phyloP scores from a whole-genome alignment of 2,329 filamentous ascomycete genomes.

The Trichothecium sympodiale region DNA sequence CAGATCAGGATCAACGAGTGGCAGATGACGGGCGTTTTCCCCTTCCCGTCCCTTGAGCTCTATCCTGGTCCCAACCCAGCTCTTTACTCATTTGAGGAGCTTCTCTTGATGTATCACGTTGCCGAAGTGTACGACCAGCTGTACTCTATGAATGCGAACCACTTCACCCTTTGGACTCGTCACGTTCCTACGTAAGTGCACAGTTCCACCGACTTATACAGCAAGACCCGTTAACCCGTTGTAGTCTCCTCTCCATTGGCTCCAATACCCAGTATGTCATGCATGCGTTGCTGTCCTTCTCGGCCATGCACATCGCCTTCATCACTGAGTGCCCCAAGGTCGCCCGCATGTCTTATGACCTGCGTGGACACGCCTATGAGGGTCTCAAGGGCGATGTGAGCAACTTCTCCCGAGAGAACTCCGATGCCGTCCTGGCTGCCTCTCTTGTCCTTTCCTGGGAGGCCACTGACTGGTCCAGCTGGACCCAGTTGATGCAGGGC shows the following conservation, averaged over 20 bases:
- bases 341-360: conserved; percentile 79
- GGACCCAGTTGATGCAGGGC: conserved; percentile 86
- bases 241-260: conserved; percentile 56
- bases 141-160: conserved; percentile 62
- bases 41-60: conserved; percentile 54
- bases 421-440: conserved; percentile 82
- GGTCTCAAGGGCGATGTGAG: conserved; percentile 82
- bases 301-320: conserved; percentile 89
- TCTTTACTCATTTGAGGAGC: conserved; percentile 62
- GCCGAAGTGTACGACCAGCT: conserved; percentile 78
- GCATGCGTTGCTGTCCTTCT: conserved; percentile 84
- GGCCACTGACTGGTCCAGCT: conserved; percentile 88
- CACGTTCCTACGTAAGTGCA: conserved; percentile 87
- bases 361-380: conserved; percentile 75
- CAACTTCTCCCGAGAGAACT: conserved; percentile 73
- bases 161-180: conserved; percentile 84
- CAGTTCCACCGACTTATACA: background rate
- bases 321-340: conserved; percentile 77
- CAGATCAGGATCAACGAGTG: conserved; percentile 73
- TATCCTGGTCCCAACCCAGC: conserved; percentile 65
- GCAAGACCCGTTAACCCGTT: background rate
- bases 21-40: conserved; percentile 74
- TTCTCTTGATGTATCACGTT: conserved; percentile 85
- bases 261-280: conserved; percentile 80
- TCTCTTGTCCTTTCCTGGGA: conserved; percentile 94